A percentile compares a stretch with the other conserved stretches of the same genome.
phyloP scores from a whole-genome alignment of 768 basidiomycete species.

The Tephrocybe sp. region DNA sequence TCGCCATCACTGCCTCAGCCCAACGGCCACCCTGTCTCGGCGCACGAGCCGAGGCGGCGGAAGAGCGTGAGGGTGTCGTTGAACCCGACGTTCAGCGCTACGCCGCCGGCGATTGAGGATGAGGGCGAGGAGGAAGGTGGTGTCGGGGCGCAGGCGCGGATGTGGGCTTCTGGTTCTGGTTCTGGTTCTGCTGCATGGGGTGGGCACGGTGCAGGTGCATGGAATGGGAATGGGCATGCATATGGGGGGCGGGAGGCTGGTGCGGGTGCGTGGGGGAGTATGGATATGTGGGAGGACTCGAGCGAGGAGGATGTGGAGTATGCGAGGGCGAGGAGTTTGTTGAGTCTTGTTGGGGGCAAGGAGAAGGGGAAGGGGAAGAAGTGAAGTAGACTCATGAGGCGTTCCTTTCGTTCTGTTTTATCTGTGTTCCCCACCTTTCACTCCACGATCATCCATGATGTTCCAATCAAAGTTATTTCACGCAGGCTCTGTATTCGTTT shows the following conservation, averaged over 20 bases:
- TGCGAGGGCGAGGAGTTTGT: constrained; percentile 50
- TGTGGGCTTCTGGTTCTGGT: neutral
- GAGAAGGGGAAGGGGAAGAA: neutral
- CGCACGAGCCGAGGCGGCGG: constrained; percentile 34
- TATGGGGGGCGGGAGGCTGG: constrained; percentile 8
- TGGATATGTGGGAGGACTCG: constrained; percentile 71
- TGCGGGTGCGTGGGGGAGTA: constrained; percentile 3
- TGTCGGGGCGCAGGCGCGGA: no score
- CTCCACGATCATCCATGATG: no score
- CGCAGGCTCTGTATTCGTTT: no score
- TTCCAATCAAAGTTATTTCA: no score
- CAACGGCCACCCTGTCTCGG: no score
- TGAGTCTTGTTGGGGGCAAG: constrained; percentile 31
- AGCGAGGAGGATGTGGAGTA: constrained; percentile 77
- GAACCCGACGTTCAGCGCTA: constrained; percentile 71
- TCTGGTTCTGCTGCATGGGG: neutral
- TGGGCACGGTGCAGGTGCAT: neutral
- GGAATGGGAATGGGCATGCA: constrained; percentile 20
- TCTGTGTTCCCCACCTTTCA: neutral
- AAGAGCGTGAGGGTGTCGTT: constrained; percentile 83
- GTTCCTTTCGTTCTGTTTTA: neutral
- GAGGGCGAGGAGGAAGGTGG: constrained; percentile 38
- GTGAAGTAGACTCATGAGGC: neutral
- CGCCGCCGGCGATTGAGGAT: constrained; percentile 65
- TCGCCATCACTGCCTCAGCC: constrained; percentile 12